Evolutionary conservation across 1,139 yeast species (phyloP).

Genomic region (Yamadazyma kanchanaburiensis): DNA sequence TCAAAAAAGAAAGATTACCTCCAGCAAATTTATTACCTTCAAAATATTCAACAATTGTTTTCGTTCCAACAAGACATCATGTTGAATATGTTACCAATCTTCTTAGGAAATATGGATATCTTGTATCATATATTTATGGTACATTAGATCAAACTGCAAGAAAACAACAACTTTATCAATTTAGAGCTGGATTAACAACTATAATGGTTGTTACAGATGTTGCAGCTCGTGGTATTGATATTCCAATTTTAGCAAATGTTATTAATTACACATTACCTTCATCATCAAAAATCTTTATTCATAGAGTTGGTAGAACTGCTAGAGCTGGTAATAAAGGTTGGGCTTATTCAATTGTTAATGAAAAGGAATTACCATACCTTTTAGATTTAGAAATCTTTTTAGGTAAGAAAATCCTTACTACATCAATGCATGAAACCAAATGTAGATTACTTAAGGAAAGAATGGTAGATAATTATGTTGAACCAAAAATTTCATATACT

Average conservation of each 20-base stretch:
- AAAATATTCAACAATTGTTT: constrained; percentile 81
- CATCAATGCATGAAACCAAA: constrained; percentile 66
- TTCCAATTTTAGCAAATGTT: constrained; percentile 93
- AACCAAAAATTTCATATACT: constrained; percentile 66
- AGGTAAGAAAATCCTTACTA: constrained; percentile 74
- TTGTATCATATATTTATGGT: constrained; percentile 89
- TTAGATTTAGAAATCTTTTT: constrained; percentile 87
- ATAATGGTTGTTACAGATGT: constrained; percentile 94
- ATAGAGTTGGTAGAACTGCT: constrained; percentile 98
- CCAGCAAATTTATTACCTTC: constrained; percentile 83
- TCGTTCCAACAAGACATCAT: constrained; percentile 96
- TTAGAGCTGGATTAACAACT: constrained; percentile 78
- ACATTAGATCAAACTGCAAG: constrained; percentile 94
- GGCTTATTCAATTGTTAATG: constrained; percentile 90
- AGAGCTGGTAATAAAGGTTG: constrained; percentile 98
- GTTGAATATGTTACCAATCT: constrained; percentile 82
- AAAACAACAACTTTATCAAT: constrained; percentile 80
- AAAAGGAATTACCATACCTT: constrained; percentile 83
- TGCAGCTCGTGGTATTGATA: constrained; percentile 99
- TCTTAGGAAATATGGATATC: constrained; percentile 75
- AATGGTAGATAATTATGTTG: constrained; percentile 38
- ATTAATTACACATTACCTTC: constrained; percentile 88
- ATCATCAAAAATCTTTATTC: constrained; percentile 89
- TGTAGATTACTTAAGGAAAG: constrained; percentile 47
- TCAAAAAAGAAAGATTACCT: constrained; percentile 60